Evolutionary conservation across 306 rosid genomes (phyloP), one percentile per base, ranked within the genome.

Genomic region (Citrullus mucosospermus): DNA sequence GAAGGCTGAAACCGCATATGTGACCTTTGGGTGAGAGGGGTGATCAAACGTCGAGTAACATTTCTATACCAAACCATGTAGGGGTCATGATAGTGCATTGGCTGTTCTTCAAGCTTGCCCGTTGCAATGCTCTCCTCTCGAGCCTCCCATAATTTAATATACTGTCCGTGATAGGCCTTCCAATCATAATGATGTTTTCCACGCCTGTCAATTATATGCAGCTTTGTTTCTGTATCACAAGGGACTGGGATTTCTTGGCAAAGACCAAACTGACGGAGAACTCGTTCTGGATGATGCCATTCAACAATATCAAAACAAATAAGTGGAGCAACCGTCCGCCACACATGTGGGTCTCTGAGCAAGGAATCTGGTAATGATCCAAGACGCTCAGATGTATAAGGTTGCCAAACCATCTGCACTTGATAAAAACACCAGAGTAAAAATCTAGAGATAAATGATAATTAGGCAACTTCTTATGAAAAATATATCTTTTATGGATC

Each of bases 1-100:
- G 82, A 79, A 58, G 82, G 82, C 76, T 79, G 82, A 79, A 79
- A 68, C 38, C 82, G 78, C 78, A 69, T 79, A 44, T 79, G 82
- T 70, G 82, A 63, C 50, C 78, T 70, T 57, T 79, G 82, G 15
- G 82, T 79, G 66, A 79, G 78, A 55, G 82, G 78, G 51, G 82
- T 79, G 50, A 79, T 79, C 59, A 70, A 44, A 71, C 82, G 61
- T 1, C 82, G 82, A 41, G 82, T 79, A 28, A 79, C 50, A 62
- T 17, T 70, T 22, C 82, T 76, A 58, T 69, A 79, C 82, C 82
- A 79, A 48, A 54, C 78, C 82, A 79, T 70, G 72, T 79, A 79
- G 43, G 82, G 78, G 43, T 79, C 82, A 70, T 79, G 78, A 38
- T 79, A 79, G 15, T 70, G 71, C 82, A 70, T 79, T 44, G 78